These are phyloP conservation scores for Moelleriella libera DNA, from an alignment of 2,329 filamentous ascomycete species.

Conservation along the genomic window DNA sequence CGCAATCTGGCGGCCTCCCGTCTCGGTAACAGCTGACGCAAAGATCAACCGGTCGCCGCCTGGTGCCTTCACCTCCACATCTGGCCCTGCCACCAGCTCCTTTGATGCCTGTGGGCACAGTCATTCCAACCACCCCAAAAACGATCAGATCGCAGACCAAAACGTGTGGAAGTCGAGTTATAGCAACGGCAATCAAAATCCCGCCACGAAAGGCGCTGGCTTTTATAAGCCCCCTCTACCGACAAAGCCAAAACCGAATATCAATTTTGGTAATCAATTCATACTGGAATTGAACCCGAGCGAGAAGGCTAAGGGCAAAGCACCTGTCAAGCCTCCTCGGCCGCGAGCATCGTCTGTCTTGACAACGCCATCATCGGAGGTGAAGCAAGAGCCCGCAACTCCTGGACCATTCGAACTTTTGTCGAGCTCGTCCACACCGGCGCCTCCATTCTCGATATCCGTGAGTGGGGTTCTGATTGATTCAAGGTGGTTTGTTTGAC, in stretches of 20 bases:
- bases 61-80: constrained; percentile 7
- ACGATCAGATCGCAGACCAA: not conserved
- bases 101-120: no score
- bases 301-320: constrained; percentile 19
- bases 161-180: not conserved
- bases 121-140: no score
- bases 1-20: constrained; percentile 22
- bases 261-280: constrained; percentile 19
- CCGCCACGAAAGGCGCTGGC: constrained; percentile 4
- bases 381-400: constrained; percentile 17
- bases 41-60: constrained; percentile 12
- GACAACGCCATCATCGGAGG: constrained; percentile 10
- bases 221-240: constrained; percentile 24
- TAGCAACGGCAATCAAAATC: not conserved
- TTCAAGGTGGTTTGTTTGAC: not conserved
- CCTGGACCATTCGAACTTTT: constrained; percentile 11
- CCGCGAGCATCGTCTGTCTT: constrained; percentile 10
- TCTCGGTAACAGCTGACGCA: constrained; percentile 11
- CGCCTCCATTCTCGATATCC: constrained; percentile 4
- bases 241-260: constrained; percentile 22
- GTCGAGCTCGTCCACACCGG: constrained; percentile 9
- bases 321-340: constrained; percentile 17
- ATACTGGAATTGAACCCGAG: constrained; percentile 20
- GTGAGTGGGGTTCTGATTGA: not conserved
- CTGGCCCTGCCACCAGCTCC: no score